phyloP scores from a whole-genome alignment of 257 asterid species.

The Echium plantagineum region DNA sequence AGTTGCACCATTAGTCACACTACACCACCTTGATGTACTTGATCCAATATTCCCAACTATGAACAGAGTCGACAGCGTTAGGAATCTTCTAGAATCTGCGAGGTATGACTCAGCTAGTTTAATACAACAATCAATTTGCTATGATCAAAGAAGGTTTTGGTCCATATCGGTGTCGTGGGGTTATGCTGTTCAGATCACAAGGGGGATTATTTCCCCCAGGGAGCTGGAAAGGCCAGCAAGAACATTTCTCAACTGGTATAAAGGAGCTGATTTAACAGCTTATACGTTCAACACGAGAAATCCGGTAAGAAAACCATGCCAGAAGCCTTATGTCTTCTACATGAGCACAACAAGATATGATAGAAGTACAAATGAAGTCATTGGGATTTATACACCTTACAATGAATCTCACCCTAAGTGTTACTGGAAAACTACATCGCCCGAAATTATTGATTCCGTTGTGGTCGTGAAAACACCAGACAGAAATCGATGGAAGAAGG shows the following conservation, averaged over 20 bases:
- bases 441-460: conserved; percentile 35
- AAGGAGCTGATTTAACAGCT: conserved; percentile 65
- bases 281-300: conserved; percentile 87
- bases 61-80: conserved; percentile 34
- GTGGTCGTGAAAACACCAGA: conserved; percentile 57
- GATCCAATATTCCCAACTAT: conserved; percentile 68
- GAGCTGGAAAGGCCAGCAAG: conserved; percentile 77
- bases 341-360: conserved; percentile 45
- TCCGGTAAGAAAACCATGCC: conserved; percentile 72
- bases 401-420: conserved; percentile 48
- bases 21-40: conserved; percentile 86
- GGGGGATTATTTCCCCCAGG: conserved; percentile 64
- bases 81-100: conserved; percentile 34
- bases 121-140: conserved; percentile 72
- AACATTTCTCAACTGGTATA: conserved; percentile 74
- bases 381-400: conserved; percentile 44
- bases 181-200: conserved; percentile 50
- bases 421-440: conserved; percentile 49
- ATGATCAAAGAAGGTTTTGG: conserved; percentile 51
- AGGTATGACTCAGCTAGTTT: conserved; percentile 62
- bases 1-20: conserved; percentile 61
- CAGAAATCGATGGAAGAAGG: conserved; percentile 53
- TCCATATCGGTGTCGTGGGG: conserved; percentile 86
- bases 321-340: conserved; percentile 65
- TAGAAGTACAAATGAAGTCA: conserved; percentile 35